Evolutionary conservation across 202 grass and related monocot species (phyloP), one percentile per base, ranked within the genome.

Genomic region (Panicum hallii): DNA sequence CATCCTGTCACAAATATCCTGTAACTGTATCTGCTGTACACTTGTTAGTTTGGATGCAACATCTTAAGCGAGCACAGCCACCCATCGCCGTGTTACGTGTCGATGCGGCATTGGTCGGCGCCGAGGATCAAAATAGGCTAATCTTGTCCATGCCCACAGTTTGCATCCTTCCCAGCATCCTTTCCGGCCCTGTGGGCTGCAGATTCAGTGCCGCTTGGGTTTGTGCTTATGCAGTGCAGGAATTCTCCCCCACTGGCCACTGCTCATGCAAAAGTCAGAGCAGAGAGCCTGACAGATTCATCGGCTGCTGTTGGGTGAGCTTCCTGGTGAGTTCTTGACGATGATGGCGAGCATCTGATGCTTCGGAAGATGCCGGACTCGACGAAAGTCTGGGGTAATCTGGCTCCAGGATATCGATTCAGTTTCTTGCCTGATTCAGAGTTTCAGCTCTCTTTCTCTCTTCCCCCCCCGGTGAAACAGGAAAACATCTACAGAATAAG

Each of bases 301-400:
- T 72, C 47, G 72, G 57, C 54, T 67, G 40, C n/a, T 77, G 40
- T 32, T 61, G 53, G 58, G 83, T 58, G 79, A 72, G 38, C 88
- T 86, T 82, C 88, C 72, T 48, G 36, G 78, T 5, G 88, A 83
- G 58, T 82, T 57, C 41, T 15, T 86, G 65, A 49, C 56, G 28
- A 82, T 66, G 78, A 75, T 58, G 69, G 16, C 9, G 75, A 80
- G 89, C 75, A 87, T 70, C 80, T 76, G 89, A 90, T 87, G 75
- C 89, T 57, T 80, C 45, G 47, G 15, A 80, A 69, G 75, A 80
- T 70, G 28, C 79, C 62, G 56, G 47, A 66, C 20, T 65, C 52
- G 58, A 38, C 7, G 26, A 41, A 85, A 81, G 11, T 13, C 5
- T 52, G 42, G 12, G 26, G 5, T 52, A 77, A 83, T 61, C 22